A percentile compares a stretch with the other conserved stretches of the same genome.
These are phyloP conservation scores for Sarocladium oryzae DNA, from an alignment of 2,329 filamentous ascomycete genomes.

Conservation along the genomic window DNA sequence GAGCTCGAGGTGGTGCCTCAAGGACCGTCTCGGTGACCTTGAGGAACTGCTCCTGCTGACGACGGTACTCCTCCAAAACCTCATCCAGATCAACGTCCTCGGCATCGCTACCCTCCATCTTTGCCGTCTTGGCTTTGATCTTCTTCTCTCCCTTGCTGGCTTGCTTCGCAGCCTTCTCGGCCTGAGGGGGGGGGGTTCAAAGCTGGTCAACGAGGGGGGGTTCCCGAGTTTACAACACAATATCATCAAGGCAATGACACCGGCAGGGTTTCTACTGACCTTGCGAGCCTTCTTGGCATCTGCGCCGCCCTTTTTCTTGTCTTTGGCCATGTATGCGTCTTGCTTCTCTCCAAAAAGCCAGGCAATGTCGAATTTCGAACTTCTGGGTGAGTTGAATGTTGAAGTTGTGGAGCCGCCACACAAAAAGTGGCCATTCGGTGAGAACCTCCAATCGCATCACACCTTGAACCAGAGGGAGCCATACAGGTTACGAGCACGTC, in stretches of 20 bases:
- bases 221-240: conserved; percentile 12
- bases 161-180: conserved; percentile 69
- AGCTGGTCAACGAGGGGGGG: conserved; percentile 2
- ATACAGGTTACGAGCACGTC: no score
- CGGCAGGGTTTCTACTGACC: conserved; percentile 20
- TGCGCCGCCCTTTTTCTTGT: conserved; percentile 40
- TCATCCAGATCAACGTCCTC: conserved; percentile 92
- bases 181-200: conserved; percentile 24
- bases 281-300: conserved; percentile 47
- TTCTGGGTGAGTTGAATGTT: not conserved
- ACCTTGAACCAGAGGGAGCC: no score
- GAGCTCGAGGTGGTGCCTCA: conserved; percentile 65
- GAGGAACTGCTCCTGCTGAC: conserved; percentile 86
- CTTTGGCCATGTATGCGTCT: conserved; percentile 38
- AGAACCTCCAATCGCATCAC: not conserved
- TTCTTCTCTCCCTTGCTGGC: conserved; percentile 89
- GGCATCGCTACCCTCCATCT: conserved; percentile 74
- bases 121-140: conserved; percentile 61
- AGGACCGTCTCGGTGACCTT: conserved; percentile 81
- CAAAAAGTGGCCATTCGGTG: not conserved
- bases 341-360: not conserved
- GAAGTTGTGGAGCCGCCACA: conserved; percentile 9
- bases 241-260: not conserved
- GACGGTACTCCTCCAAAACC: conserved; percentile 87
- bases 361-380: not conserved